A percentile compares a stretch with the other conserved stretches of the same genome.
These are phyloP conservation scores for Plasmodium ovale DNA, from an alignment of 169 alveolate species.

Conservation along the genomic window DNA sequence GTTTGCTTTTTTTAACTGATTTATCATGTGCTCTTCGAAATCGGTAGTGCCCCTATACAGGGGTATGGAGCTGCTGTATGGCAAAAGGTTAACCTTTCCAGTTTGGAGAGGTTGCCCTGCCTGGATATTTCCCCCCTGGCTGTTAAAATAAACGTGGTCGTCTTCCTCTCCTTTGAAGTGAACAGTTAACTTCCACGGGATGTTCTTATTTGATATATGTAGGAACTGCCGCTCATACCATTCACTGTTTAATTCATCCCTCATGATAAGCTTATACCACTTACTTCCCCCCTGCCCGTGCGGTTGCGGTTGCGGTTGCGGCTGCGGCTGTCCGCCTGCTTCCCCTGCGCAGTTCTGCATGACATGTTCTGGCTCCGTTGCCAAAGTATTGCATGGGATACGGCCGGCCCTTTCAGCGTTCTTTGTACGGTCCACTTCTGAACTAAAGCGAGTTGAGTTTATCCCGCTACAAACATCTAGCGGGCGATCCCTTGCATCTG, in stretches of 20 bases:
- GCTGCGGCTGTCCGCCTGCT: neutral
- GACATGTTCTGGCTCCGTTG: neutral
- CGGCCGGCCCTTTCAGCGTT: neutral
- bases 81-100: slow-evolving; percentile 28
- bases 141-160: slow-evolving; percentile 7
- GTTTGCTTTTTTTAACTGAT: slow-evolving; percentile 47
- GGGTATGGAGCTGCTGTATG: slow-evolving; percentile 59
- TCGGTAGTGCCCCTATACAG: slow-evolving; percentile 48
- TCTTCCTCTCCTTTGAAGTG: slow-evolving; percentile 61
- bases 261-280: slow-evolving; percentile 10
- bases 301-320: neutral
- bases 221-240: slow-evolving; percentile 57
- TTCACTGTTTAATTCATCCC: slow-evolving; percentile 22
- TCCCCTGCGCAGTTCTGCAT: neutral
- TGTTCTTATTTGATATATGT: slow-evolving; percentile 49
- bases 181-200: slow-evolving; percentile 47
- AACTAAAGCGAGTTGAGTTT: neutral
- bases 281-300: neutral
- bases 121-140: neutral
- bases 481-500: neutral
- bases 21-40: slow-evolving; percentile 43
- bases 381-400: too few species aligned
- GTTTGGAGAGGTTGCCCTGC: too few species aligned
- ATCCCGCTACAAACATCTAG: neutral
- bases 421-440: neutral